A percentile compares a stretch with the other conserved stretches of the same genome.
Conservation (phyloP, 768 basidiomycete genomes). For the Rubroboletus pulcherrimus region DNA sequence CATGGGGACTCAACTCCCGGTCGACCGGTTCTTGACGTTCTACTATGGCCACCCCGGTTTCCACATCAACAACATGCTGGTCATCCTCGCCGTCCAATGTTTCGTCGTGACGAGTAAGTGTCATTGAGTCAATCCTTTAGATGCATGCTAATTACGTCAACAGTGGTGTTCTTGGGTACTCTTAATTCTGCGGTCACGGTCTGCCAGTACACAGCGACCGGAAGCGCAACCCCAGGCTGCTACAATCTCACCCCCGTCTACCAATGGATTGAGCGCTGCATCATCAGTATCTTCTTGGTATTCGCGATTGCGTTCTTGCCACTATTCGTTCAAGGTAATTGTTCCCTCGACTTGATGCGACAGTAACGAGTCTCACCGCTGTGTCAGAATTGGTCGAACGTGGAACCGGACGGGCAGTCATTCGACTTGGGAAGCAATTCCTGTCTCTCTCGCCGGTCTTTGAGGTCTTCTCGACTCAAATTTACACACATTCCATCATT, state of each 20-base stretch:
- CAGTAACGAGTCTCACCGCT: slow-evolving; percentile 13
- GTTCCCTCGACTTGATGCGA: neutral
- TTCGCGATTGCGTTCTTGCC: slow-evolving; percentile 97
- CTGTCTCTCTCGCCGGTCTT: slow-evolving; percentile 91
- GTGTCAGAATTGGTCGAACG: slow-evolving; percentile 86
- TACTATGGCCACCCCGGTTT: slow-evolving; percentile 99
- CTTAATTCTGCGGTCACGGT: slow-evolving; percentile 77
- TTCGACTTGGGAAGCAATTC: slow-evolving; percentile 93
- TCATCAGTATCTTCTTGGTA: slow-evolving; percentile 97
- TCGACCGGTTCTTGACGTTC: slow-evolving; percentile 98
- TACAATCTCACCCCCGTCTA: slow-evolving; percentile 94
- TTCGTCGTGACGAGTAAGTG: slow-evolving; percentile 87
- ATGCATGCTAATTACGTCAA: slow-evolving; percentile 16
- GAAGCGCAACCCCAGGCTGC: slow-evolving; percentile 82
- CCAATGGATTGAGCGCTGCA: slow-evolving; percentile 93
- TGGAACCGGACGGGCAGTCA: slow-evolving; percentile 86
- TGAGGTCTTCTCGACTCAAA: slow-evolving; percentile 97
- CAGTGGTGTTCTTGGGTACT: slow-evolving; percentile 94
- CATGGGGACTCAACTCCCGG: slow-evolving; percentile 93
- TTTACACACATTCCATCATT: slow-evolving; percentile 95
- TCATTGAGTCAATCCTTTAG: neutral
- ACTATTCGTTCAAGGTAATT: slow-evolving; percentile 87
- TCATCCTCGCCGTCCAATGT: slow-evolving; percentile 93
- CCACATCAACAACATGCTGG: slow-evolving; percentile 99
- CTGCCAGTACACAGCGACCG: slow-evolving; percentile 72